phyloP scores from a whole-genome alignment of 768 basidiomycete genomes.

The Amanita molliuscula region DNA sequence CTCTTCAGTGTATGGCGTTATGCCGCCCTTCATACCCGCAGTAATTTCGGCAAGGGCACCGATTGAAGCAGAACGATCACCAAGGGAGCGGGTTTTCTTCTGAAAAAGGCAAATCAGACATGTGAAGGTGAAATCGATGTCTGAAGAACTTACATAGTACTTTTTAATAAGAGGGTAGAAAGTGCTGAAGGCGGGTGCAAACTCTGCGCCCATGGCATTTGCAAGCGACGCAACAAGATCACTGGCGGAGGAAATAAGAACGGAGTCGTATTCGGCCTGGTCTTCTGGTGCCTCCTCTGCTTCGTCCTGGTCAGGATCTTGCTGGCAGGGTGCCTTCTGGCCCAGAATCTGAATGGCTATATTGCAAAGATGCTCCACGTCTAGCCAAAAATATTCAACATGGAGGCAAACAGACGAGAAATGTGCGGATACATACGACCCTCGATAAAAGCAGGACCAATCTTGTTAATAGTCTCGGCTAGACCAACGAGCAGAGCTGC shows the following conservation, averaged over 20 bases:
- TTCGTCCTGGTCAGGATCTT: constrained; percentile 90
- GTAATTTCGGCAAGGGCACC: constrained; percentile 95
- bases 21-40: constrained; percentile 76
- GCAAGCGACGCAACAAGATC: constrained; percentile 91
- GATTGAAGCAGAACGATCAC: constrained; percentile 88
- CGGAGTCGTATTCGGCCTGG: constrained; percentile 93
- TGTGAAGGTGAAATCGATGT: background rate
- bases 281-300: constrained; percentile 79
- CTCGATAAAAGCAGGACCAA: constrained; percentile 82
- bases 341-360: constrained; percentile 83
- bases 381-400: constrained; percentile 23
- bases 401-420: background rate
- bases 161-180: constrained; percentile 87
- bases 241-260: constrained; percentile 86
- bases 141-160: constrained; percentile 65
- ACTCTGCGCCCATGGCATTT: constrained; percentile 75
- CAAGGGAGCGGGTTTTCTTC: constrained; percentile 80
- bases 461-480: constrained; percentile 84
- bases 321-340: constrained; percentile 93
- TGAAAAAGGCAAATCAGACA: constrained; percentile 17
- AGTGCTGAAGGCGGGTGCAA: constrained; percentile 67
- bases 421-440: constrained; percentile 40
- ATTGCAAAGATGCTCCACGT: constrained; percentile 66
- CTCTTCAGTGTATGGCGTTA: constrained; percentile 76
- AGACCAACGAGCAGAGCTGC: constrained; percentile 81